These are phyloP conservation scores for Geotrichum carabidarum DNA, from an alignment of 1,139 yeast genomes.

Conservation along the genomic window DNA sequence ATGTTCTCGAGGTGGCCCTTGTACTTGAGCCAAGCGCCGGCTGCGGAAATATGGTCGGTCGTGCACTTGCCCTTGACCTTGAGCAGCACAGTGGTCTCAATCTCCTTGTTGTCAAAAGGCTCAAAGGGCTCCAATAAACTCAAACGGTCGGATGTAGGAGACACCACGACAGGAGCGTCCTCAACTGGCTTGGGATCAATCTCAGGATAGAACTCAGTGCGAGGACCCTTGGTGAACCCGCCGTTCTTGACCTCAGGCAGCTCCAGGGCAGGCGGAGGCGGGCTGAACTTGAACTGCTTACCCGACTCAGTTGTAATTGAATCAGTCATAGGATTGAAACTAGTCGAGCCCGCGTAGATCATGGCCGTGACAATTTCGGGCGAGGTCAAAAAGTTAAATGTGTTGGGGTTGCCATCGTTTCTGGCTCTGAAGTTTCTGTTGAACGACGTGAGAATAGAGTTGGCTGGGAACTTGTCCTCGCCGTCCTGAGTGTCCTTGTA, in stretches of 20 bases:
- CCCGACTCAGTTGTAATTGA: constrained; percentile 63
- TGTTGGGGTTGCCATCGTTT: constrained; percentile 95
- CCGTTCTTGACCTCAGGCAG: constrained; percentile 51
- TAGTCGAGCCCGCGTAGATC: constrained; percentile 87
- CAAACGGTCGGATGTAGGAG: constrained; percentile 73
- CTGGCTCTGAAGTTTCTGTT: constrained; percentile 96
- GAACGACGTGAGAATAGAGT: constrained; percentile 90
- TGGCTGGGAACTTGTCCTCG: constrained; percentile 61
- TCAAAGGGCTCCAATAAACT: constrained; percentile 85
- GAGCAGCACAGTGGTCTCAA: constrained; percentile 66
- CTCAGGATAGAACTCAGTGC: constrained; percentile 73
- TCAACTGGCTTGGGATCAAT: constrained; percentile 59
- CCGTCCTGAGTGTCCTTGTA: constrained; percentile 31
- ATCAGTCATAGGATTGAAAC: constrained; percentile 83
- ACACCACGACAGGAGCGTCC: constrained; percentile 60
- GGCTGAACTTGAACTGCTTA: constrained; percentile 61
- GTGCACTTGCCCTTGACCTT: constrained; percentile 98
- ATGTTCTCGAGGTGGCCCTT: constrained; percentile 96
- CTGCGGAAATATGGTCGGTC: constrained; percentile 97
- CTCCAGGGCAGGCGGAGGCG: constrained; percentile 78
- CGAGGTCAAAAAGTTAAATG: constrained; percentile 93
- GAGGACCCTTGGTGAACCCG: constrained; percentile 74
- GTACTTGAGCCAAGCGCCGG: constrained; percentile 98
- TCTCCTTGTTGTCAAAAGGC: constrained; percentile 81
- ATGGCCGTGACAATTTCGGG: constrained; percentile 96